Evolutionary conservation across 2,329 filamentous ascomycete species (phyloP), one percentile per base, ranked within the genome.

Genomic region (Fonsecaea monophora): DNA sequence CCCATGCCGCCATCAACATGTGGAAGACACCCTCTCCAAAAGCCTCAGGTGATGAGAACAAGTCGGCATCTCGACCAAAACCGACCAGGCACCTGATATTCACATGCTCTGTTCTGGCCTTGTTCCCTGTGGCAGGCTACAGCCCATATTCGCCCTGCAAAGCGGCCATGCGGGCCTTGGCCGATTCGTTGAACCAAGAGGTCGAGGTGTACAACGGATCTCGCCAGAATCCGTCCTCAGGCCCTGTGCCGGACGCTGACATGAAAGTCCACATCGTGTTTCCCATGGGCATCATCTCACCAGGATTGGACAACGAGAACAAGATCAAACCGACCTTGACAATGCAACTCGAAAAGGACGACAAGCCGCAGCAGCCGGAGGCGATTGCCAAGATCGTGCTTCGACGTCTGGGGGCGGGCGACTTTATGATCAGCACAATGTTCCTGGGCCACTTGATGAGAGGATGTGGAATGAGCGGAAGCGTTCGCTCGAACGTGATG

Each of bases 151-250:
- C 89, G 0, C 92, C 94, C 2, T 85, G 90, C 64, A 99, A 99
- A 81, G 89, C 89, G 62, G 95, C 95, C 1, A 83, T 99, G 71
- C 89, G 92, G 65, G 90, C 88, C 15, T 84, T 99, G 13, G 90
- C 91, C 62, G 95, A 99, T 76, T 90, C 89, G 0, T 83, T 99
- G 58, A 88, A 87, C 25, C 92, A 94, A 75, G 95, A 99, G 80
- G 82, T 96, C 53, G 83, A 92, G 73, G 82, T 97, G 60, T 99
- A 98, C 82, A 93, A 94, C 53, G 90, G 86, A 53, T 82, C 85
- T 21, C 80, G 84, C 9, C 77, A 68, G 53, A 50, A 48, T 10
- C 34, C 56, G 10, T 57, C 66, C 6, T 74, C 78, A 2, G 70
- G 73, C 15, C 72, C 74, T 9, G 80, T 82, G 1, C 82, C 84